These are phyloP conservation scores for Mortierella hygrophila DNA, from an alignment of 192 early-diverging fungal genomes.

Conservation along the genomic window DNA sequence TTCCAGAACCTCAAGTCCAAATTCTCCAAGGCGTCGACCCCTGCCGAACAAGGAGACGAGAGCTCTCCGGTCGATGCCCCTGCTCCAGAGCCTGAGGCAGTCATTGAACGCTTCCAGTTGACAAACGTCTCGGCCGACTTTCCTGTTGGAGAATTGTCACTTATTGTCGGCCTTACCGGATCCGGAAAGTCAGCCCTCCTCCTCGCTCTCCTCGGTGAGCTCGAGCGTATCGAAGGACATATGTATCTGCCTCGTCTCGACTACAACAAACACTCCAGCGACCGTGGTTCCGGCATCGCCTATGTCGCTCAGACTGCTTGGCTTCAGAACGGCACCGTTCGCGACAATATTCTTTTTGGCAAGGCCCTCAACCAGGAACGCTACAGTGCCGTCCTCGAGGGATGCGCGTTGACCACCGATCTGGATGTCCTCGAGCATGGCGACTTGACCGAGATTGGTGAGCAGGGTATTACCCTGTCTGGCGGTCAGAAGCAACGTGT, in stretches of 20 bases:
- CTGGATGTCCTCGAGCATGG: conserved; percentile 84
- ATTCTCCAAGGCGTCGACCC: conserved; percentile 53
- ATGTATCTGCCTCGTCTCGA: conserved; percentile 56
- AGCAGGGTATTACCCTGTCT: conserved; percentile 82
- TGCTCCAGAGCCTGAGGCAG: conserved; percentile 1
- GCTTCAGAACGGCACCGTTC: conserved; percentile 78
- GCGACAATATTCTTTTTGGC: conserved; percentile 86
- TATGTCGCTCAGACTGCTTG: conserved; percentile 78
- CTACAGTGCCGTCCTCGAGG: conserved; percentile 82
- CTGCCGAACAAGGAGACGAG: conserved; percentile 45
- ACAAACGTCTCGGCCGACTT: conserved; percentile 73
- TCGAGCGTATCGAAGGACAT: conserved; percentile 56
- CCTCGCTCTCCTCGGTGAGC: conserved; percentile 84
- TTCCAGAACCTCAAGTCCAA: not conserved
- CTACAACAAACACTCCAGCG: conserved; percentile 26
- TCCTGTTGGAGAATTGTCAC: conserved; percentile 72
- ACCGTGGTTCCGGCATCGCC: conserved; percentile 71
- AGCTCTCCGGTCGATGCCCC: conserved; percentile 55
- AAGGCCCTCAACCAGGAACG: conserved; percentile 70
- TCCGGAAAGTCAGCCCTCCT: conserved; percentile 87
- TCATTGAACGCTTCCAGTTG: conserved; percentile 61
- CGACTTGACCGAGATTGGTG: conserved; percentile 93
- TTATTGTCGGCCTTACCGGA: conserved; percentile 88
- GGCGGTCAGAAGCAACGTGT: conserved; percentile 89
- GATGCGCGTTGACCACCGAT: conserved; percentile 87